phyloP scores from a whole-genome alignment of 129 eudicot genomes.

The Flaveria robusta region DNA sequence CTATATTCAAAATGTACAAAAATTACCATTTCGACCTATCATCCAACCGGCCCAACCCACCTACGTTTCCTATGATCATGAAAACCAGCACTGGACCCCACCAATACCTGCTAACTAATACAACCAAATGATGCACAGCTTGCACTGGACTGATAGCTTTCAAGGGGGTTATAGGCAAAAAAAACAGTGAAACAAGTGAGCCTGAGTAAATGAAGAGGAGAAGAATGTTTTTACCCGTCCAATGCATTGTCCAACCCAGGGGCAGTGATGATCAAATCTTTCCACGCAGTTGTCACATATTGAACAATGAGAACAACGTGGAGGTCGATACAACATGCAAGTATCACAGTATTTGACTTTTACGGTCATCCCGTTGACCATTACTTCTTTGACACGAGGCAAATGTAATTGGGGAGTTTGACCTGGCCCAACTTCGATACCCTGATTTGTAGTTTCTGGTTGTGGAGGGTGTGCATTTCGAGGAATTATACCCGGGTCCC shows the following conservation, averaged over 20 bases:
- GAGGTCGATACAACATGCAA: conserved; percentile 86
- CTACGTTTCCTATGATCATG: not conserved
- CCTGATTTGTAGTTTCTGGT: conserved; percentile 47
- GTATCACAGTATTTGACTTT: conserved; percentile 87
- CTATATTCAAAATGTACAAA: not conserved
- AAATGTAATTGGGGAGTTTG: conserved; percentile 54
- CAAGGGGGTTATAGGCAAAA: too few relatives aligned
- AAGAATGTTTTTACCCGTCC: conserved; percentile 59
- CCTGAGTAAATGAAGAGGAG: not conserved
- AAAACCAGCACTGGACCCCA: too few relatives aligned
- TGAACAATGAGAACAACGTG: conserved; percentile 93
- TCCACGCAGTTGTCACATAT: conserved; percentile 92
- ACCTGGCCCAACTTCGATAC: conserved; percentile 43
- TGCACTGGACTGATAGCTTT: too few relatives aligned
- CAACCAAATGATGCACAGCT: too few relatives aligned
- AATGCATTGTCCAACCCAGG: conserved; percentile 96
- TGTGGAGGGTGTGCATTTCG: conserved; percentile 79
- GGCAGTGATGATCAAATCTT: conserved; percentile 92
- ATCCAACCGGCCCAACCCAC: not conserved
- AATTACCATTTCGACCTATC: not conserved
- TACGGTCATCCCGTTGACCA: conserved; percentile 67
- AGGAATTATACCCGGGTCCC: conserved; percentile 93
- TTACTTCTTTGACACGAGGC: conserved; percentile 71
- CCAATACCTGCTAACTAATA: too few relatives aligned
- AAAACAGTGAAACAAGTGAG: conserved; percentile 2